A percentile compares a stretch with the other conserved stretches of the same genome.
These are phyloP conservation scores for Trichoderma asperellum DNA, from an alignment of 2,329 filamentous ascomycete genomes.

Conservation along the genomic window DNA sequence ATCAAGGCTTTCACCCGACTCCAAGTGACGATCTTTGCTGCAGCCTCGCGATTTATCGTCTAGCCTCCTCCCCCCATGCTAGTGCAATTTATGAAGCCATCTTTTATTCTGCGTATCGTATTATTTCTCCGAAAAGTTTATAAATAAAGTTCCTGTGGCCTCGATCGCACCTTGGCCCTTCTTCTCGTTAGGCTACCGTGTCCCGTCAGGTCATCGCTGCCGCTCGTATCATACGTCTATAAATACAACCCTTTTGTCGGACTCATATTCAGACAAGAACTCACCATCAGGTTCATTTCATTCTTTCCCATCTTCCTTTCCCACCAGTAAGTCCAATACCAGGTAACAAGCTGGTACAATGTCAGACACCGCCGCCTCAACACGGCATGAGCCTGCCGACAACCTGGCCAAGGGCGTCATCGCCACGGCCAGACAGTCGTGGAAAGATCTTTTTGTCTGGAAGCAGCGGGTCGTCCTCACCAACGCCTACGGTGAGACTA, in stretches of 20 bases:
- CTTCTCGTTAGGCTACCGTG: not conserved
- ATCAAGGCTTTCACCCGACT: not conserved
- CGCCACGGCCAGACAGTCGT: conserved; percentile 66
- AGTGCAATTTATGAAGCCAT: not conserved
- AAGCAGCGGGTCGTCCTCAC: conserved; percentile 71
- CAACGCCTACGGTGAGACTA: conserved; percentile 66
- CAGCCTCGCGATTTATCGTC: not conserved
- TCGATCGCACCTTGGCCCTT: not conserved
- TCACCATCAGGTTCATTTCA: not conserved
- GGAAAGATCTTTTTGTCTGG: conserved; percentile 71
- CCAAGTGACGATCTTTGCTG: conserved; percentile 2
- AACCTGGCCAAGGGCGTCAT: conserved; percentile 67
- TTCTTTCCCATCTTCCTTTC: not conserved
- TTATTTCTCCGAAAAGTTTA: not conserved
- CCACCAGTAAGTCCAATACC: not conserved
- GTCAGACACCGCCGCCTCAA: not conserved
- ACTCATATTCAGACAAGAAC: not conserved
- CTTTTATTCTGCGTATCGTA: not conserved
- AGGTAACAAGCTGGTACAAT: not conserved
- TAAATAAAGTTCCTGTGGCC: conserved; percentile 17
- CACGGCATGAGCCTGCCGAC: conserved; percentile 59
- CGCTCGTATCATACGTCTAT: not conserved
- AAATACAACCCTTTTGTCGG: not conserved
- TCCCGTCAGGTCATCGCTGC: not conserved
- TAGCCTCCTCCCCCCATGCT: not conserved